Base-by-base conservation (phyloP, 495 filamentous ascomycete species). In the Hapsidospora chrysogenum region DNA sequence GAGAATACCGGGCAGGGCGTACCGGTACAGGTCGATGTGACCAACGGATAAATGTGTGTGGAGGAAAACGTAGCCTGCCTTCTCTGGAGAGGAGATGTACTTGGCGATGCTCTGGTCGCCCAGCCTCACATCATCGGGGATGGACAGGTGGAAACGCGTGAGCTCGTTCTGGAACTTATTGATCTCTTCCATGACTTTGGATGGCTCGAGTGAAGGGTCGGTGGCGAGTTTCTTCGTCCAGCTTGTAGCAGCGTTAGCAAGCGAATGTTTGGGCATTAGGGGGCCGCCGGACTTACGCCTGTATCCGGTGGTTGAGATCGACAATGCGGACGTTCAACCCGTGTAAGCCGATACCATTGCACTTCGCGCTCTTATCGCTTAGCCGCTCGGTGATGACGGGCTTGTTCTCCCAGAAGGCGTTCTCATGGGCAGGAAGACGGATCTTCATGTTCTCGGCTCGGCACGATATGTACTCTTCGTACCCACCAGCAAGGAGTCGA, bases 21-120 rank as follows among this genome's bases (percentile, higher is more conserved):
- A 37, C 5, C 44, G 14, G 17, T 43, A 46, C 11, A 46, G 29
- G 26, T 43, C 40, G 18, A 41, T 34, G 20, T 43, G 37, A n/a
- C 37, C 35, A n/a, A 43, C 32, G 21, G 30, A 25, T 15, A 41
- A 38, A 36, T 33, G 39, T 11, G 36, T 41, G 21, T 46, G 44
- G 13, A 46, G 33, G 36, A 43, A 40, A 17, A 40, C 23, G 23
- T 34, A 43, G 17, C 36, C 33, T 14, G 20, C 29, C 33, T 36
- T 32, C 9, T 35, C 17, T 4, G n/a, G 9, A 9, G 33, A 33
- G 14, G 20, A 26, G 9, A 29, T 18, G 20, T 37, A 39, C 9
- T 28, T 27, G 7, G 27, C 6, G 10, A 46, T 29, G 20, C 36
- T 46, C 26, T 36, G 27, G 11, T 46, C 36, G 9, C 29, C 27